phyloP scores from a whole-genome alignment of 2,329 filamentous ascomycete species.

The Ophiocordyceps camponoti-saundersi region DNA sequence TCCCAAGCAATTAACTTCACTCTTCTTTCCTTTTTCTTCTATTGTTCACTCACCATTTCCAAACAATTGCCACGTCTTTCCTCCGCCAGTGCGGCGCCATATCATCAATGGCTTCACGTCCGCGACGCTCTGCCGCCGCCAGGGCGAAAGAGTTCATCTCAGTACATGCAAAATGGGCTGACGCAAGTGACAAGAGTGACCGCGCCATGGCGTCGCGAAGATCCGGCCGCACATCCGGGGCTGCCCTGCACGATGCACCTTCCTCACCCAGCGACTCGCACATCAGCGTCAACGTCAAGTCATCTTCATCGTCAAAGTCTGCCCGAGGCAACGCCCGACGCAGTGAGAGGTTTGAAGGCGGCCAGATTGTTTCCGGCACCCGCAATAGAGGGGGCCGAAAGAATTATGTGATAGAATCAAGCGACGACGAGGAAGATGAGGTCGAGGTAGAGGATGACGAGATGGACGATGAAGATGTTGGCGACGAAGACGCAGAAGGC shows the following conservation, averaged over 20 bases:
- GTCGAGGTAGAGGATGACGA: conserved; percentile 19
- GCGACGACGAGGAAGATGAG: conserved; percentile 25
- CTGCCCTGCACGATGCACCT: conserved; percentile 25
- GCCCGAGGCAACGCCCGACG: conserved; percentile 21
- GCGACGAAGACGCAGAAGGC: conserved; percentile 23
- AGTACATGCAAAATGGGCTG: conserved; percentile 22
- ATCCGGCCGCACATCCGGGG: conserved; percentile 27
- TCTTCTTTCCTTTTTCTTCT: neutral
- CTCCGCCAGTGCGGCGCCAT: conserved; percentile 3
- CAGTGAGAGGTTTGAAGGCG: conserved; percentile 22
- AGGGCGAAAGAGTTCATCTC: conserved; percentile 26
- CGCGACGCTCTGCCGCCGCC: conserved; percentile 25
- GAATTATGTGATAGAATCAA: conserved; percentile 42
- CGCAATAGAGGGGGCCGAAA: conserved; percentile 39
- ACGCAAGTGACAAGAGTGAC: conserved; percentile 18
- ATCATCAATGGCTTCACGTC: conserved; percentile 27
- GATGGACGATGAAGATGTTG: conserved; percentile 18
- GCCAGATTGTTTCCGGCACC: conserved; percentile 31
- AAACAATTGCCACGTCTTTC: neutral
- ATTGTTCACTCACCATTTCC: neutral
- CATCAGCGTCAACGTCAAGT: conserved; percentile 30
- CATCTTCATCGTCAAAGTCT: conserved; percentile 23
- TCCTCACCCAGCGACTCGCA: conserved; percentile 30
- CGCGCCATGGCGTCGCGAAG: conserved; percentile 34
- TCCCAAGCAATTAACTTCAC: neutral